These are phyloP conservation scores for Chalciporus chontae DNA, from an alignment of 768 basidiomycete genomes.

Conservation along the genomic window DNA sequence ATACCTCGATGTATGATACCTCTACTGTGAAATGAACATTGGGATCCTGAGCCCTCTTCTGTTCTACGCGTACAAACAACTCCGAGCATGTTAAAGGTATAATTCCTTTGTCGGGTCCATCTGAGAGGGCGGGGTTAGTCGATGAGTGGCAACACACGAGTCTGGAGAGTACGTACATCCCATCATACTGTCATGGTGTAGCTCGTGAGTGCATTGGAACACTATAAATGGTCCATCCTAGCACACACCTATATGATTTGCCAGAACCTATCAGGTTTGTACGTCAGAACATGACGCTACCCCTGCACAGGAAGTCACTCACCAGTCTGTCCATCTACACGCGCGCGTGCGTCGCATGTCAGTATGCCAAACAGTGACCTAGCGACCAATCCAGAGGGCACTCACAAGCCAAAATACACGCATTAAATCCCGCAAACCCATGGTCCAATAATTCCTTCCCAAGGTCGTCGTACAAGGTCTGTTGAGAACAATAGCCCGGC, in stretches of 20 bases:
- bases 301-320: slow-evolving; percentile 26
- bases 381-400: slow-evolving; percentile 22
- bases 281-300: slow-evolving; percentile 4
- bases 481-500: slow-evolving; percentile 87
- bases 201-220: background rate
- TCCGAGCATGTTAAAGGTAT: slow-evolving; percentile 95
- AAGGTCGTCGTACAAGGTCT: slow-evolving; percentile 91
- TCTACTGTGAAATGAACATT: slow-evolving; percentile 86
- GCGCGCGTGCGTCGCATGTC: background rate
- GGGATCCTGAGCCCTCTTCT: slow-evolving; percentile 58
- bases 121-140: slow-evolving; percentile 37
- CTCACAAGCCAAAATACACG: slow-evolving; percentile 98
- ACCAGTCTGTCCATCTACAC: slow-evolving; percentile 81
- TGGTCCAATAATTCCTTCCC: slow-evolving; percentile 94
- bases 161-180: slow-evolving; percentile 61
- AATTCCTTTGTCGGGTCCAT: slow-evolving; percentile 94
- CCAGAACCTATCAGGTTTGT: slow-evolving; percentile 61
- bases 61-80: slow-evolving; percentile 78
- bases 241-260: slow-evolving; percentile 82
- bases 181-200: slow-evolving; percentile 70
- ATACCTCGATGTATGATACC: slow-evolving; percentile 95
- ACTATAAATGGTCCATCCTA: background rate
- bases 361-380: background rate
- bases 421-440: slow-evolving; percentile 94
- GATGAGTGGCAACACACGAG: slow-evolving; percentile 2